Conservation (phyloP, 192 early-diverging fungal species). For the Coemansia sp. region DNA sequence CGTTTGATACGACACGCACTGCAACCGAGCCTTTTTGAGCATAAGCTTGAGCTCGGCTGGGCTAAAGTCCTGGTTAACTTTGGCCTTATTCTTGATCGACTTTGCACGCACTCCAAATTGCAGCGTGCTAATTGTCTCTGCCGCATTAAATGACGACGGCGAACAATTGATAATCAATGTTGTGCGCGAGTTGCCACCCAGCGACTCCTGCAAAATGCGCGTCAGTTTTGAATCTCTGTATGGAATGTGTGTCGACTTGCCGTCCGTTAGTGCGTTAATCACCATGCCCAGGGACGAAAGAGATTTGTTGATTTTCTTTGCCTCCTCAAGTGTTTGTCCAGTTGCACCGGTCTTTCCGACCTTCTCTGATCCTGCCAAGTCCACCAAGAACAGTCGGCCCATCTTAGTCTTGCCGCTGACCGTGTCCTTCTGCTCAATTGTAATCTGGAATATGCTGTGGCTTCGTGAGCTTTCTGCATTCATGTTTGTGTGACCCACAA, state of each 20-base stretch:
- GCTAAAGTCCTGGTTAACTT: constrained; percentile 95
- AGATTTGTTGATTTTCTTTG: constrained; percentile 99
- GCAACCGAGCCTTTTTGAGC: constrained; percentile 85
- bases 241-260: constrained; percentile 97
- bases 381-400: constrained; percentile 93
- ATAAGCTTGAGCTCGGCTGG: constrained; percentile 92
- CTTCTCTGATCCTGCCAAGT: constrained; percentile 99
- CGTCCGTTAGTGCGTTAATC: constrained; percentile 97
- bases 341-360: constrained; percentile 95
- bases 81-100: constrained; percentile 99
- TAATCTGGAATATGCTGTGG: constrained; percentile 97
- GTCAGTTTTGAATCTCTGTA: constrained; percentile 99
- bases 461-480: constrained; percentile 97
- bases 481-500: constrained; percentile 95
- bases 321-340: constrained; percentile 98
- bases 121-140: constrained; percentile 90
- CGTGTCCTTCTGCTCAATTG: constrained; percentile 94
- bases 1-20: constrained; percentile 76
- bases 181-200: constrained; percentile 99
- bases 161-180: constrained; percentile 99
- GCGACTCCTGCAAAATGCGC: constrained; percentile 97
- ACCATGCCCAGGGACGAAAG: constrained; percentile 98
- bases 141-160: constrained; percentile 95
- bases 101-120: constrained; percentile 99
- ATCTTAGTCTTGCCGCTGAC: constrained; percentile 83